Percentiles rank a stretch among this genome's conserved stretches.
These are phyloP conservation scores for Triticum timopheevii DNA, from an alignment of 176 grass and related monocot species.

Conservation along the genomic window DNA sequence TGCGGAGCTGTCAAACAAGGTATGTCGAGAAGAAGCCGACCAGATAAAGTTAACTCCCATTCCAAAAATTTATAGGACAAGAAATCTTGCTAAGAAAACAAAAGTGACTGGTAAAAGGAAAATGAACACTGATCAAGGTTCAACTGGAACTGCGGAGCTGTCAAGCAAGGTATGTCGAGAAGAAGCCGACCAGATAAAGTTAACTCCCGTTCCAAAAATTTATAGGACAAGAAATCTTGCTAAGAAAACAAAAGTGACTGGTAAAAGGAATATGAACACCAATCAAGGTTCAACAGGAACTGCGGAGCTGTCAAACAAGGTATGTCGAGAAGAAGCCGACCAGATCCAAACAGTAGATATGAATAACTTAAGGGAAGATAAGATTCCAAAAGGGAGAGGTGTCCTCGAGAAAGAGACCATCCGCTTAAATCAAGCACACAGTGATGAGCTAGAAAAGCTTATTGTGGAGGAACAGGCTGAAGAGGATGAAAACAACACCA, in stretches of 20 bases:
- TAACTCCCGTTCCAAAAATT: conserved; percentile 33
- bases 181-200: conserved; percentile 46
- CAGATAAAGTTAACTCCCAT: conserved; percentile 54
- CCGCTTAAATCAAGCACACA: neutral
- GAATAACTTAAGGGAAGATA: neutral
- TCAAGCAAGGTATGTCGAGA: neutral
- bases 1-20: neutral
- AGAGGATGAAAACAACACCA: neutral
- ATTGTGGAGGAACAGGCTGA: conserved; percentile 7
- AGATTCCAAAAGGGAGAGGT: neutral
- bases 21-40: conserved; percentile 7
- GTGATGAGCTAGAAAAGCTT: neutral
- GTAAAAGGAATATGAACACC: neutral
- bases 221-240: conserved; percentile 11
- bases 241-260: conserved; percentile 27
- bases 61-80: neutral
- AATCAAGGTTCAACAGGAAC: conserved; percentile 5
- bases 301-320: neutral
- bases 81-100: conserved; percentile 37
- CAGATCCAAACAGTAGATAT: neutral
- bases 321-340: conserved; percentile 4
- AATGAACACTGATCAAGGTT: neutral
- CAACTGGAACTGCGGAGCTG: neutral
- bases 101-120: neutral
- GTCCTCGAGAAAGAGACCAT: neutral